These are phyloP conservation scores for Venturia oleaginea DNA, from an alignment of 2,329 filamentous ascomycete genomes.

Conservation along the genomic window DNA sequence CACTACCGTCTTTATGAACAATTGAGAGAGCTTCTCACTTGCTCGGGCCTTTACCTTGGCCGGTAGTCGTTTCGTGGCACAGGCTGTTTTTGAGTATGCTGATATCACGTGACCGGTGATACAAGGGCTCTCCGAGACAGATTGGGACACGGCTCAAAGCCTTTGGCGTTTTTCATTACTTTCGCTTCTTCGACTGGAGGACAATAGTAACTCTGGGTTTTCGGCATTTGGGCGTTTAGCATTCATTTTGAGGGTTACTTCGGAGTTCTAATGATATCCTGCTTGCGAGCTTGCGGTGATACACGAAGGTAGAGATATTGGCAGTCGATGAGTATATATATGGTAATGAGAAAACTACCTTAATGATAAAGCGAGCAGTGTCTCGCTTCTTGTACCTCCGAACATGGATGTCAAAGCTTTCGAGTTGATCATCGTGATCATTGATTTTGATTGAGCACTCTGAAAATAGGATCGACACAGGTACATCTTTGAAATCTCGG, in stretches of 20 bases:
- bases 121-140: neutral
- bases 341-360: neutral
- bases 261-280: neutral
- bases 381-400: no score
- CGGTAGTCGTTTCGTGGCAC: neutral
- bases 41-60: neutral
- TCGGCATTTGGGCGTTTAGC: neutral
- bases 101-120: neutral
- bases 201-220: no score
- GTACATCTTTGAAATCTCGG: no score
- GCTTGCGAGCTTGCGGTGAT: neutral
- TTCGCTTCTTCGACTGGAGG: neutral
- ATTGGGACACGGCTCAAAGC: neutral
- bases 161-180: neutral
- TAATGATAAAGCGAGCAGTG: no score
- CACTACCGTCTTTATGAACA: neutral
- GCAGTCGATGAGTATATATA: neutral
- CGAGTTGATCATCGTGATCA: no score
- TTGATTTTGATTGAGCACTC: neutral
- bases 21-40: neutral
- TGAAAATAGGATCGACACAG: no score
- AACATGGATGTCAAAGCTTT: no score
- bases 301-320: neutral
- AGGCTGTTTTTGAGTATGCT: neutral
- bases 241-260: neutral